Conservation (phyloP, 2,329 filamentous ascomycete genomes). For the Lasiodiplodia theobromae region DNA sequence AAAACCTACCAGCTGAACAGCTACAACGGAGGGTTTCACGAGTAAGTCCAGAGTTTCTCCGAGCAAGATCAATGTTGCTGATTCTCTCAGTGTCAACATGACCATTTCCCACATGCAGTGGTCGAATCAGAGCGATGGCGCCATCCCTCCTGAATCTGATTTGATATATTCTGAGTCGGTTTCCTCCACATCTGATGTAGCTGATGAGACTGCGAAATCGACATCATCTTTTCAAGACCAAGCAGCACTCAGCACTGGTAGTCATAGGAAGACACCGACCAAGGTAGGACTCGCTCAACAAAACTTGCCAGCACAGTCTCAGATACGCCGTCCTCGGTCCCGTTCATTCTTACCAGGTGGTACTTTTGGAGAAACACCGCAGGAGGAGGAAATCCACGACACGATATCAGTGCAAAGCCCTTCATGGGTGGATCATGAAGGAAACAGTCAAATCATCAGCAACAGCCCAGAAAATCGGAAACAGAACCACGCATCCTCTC, state of each 20-base stretch:
- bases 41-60: constrained; percentile 38
- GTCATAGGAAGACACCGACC: not conserved
- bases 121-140: not conserved
- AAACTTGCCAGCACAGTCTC: not conserved
- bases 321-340: not conserved
- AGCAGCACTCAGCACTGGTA: not conserved
- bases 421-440: not conserved
- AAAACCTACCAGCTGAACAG: constrained; percentile 42
- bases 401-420: not conserved
- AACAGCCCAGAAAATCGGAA: not conserved
- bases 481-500: not conserved
- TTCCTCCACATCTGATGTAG: not conserved
- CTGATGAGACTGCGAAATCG: not conserved
- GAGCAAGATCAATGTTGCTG: not conserved
- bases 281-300: not conserved
- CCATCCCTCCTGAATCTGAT: not conserved
- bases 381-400: not conserved
- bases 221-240: not conserved
- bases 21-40: constrained; percentile 51
- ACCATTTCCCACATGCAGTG: not conserved
- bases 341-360: not conserved
- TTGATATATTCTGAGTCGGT: not conserved
- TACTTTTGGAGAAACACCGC: not conserved
- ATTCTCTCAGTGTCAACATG: constrained; percentile 27
- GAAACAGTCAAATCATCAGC: not conserved